Base-by-base conservation (phyloP, 495 filamentous ascomycete species). In the Bathelium albidoporum region DNA sequence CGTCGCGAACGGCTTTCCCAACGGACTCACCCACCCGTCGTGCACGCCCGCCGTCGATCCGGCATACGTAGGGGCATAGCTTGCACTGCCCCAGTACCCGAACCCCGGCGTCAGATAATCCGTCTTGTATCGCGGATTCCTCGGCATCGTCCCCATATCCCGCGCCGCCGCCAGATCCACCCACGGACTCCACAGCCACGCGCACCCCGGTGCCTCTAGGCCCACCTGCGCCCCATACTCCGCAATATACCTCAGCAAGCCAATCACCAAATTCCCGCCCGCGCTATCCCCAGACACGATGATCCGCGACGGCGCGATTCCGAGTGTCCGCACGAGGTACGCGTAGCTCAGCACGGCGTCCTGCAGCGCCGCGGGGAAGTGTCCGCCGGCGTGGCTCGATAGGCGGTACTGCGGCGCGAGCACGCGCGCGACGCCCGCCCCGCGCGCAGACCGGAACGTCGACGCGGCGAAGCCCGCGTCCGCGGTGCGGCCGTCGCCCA, bases 111-210 rank as follows among this genome's bases (percentile, higher is more conserved):
- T 63, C 26, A 78, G 69, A 62, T 72, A 78, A 53, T 81, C 79
- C 18, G 70, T 70, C 4, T 20, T 28, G 63, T 68, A 73, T 36
- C 79, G 75, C 10, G 72, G 67, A 45, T 74, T 73, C 1, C 61
- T 61, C 32, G 61, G 59, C 62, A 72, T 65, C 29, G 39, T 28
- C 0, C 39, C 32, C 1, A 60, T 59, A 24, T 71, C 59, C 1
- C 60, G 43, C 16, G 55, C 64, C 1, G 28, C 65, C 2, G 63
- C 68, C 24, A 72, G 59, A 62, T 73, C 63, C 32, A 77, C 62
- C 77, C 77, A 80, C 1, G 79, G 77, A 2, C 72, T 74, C 63
- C 73, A 78, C 10, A 79, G 60, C 66, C 53, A 69, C 12, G 69
- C 71, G 0, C 63, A 66, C 0, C 2, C 61, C 0, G 72, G 69